A percentile compares a stretch with the other conserved stretches of the same genome.
phyloP scores from a whole-genome alignment of 1,284 basidiomycete species.

The Ceratobasidium sp. region DNA sequence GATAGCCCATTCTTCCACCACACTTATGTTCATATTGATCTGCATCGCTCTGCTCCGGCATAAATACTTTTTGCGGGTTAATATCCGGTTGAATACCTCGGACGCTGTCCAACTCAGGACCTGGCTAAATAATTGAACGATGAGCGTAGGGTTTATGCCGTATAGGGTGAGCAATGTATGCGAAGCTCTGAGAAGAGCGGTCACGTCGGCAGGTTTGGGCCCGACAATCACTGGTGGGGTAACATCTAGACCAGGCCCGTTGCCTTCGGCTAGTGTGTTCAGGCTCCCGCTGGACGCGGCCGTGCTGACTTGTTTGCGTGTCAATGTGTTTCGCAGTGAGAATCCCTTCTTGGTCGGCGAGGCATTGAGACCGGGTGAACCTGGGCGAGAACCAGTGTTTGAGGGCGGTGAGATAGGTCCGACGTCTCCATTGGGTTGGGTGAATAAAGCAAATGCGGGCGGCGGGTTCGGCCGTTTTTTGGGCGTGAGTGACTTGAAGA shows the following conservation, averaged over 20 bases:
- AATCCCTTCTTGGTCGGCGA: constrained; percentile 12
- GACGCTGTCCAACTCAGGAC: constrained; percentile 91
- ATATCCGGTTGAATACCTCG: constrained; percentile 93
- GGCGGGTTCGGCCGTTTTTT: constrained; percentile 50
- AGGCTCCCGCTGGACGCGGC: background rate
- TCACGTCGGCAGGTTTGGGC: constrained; percentile 69
- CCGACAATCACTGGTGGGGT: constrained; percentile 44
- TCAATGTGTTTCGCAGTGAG: constrained; percentile 29
- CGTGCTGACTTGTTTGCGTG: constrained; percentile 19
- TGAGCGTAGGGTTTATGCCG: constrained; percentile 89
- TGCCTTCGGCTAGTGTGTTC: background rate
- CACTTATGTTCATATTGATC: constrained; percentile 85
- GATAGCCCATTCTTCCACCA: constrained; percentile 88
- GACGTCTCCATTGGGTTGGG: constrained; percentile 27
- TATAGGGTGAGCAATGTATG: constrained; percentile 85
- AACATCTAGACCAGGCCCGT: constrained; percentile 23
- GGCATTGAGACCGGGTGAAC: constrained; percentile 13
- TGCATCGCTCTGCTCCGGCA: constrained; percentile 91
- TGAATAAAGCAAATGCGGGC: constrained; percentile 25
- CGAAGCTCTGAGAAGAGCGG: constrained; percentile 84
- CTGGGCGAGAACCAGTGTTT: constrained; percentile 1
- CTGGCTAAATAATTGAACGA: constrained; percentile 93
- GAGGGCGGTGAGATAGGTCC: constrained; percentile 8
- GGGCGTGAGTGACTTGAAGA: constrained; percentile 72
- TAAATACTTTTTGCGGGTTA: constrained; percentile 90